Conservation (phyloP, 73 alveolate species). For the Paramecium sexaurelia region DNA sequence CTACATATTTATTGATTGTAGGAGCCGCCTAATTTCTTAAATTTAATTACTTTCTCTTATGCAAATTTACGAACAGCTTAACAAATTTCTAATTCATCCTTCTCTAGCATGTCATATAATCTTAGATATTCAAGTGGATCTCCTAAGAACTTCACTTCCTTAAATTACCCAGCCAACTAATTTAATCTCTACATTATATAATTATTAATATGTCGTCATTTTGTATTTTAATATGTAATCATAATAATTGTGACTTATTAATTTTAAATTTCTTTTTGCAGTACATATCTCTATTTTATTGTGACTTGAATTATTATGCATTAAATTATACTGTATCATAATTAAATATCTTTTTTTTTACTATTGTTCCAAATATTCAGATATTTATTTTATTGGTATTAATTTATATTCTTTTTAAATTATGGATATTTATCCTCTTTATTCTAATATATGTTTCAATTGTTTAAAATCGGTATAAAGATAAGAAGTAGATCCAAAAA, state of each 20-base stretch:
- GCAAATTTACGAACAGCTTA: not conserved
- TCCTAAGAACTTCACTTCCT: conserved; percentile 6
- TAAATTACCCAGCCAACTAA: not conserved
- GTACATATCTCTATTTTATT: not conserved
- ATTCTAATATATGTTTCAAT: no score
- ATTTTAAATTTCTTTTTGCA: not conserved
- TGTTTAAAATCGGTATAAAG: no score
- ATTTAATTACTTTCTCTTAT: not conserved
- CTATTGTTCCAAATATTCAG: no score
- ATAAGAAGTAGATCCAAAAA: no score
- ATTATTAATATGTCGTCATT: conserved; percentile 51
- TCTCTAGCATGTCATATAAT: not conserved
- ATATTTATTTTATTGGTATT: no score
- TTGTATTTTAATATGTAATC: not conserved
- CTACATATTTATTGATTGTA: conserved; percentile 55
- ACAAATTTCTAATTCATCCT: not conserved
- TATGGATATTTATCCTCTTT: no score
- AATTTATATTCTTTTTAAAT: no score
- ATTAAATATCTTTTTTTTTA: no score
- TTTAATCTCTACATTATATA: conserved; percentile 29
- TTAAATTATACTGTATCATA: no score
- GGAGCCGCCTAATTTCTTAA: not conserved
- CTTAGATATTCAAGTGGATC: not conserved
- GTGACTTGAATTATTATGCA: not conserved
- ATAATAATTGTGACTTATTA: not conserved